phyloP scores from a whole-genome alignment of 225 moss, liverwort and hornwort species.

The Pleurozium schreberi region DNA sequence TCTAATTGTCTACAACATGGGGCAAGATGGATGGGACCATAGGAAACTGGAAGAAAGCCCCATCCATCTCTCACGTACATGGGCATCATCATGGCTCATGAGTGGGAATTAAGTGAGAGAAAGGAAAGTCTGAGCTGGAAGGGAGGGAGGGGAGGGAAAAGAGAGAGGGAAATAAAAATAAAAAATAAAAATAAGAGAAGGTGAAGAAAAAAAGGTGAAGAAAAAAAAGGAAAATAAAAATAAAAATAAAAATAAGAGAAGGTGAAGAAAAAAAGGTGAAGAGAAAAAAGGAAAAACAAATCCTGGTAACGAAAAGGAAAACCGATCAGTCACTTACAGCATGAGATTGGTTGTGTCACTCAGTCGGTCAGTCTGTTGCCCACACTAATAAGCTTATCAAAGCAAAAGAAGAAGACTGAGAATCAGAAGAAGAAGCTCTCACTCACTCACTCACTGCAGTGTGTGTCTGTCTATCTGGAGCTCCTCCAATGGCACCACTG shows the following conservation, averaged over 20 bases:
- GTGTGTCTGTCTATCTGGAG: background rate
- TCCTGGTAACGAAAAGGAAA: background rate
- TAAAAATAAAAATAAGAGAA: too few relatives aligned
- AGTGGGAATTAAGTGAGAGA: background rate
- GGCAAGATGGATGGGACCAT: background rate
- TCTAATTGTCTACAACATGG: background rate
- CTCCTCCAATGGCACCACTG: background rate
- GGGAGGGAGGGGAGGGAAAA: rapidly evolving
- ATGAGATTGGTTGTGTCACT: background rate
- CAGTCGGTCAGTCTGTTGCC: background rate
- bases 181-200: too few relatives aligned
- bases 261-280: background rate
- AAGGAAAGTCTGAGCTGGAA: background rate
- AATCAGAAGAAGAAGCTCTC: background rate
- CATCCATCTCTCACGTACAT: background rate
- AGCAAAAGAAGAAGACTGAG: background rate
- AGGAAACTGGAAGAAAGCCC: background rate
- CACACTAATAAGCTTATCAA: background rate
- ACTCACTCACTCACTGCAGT: too few relatives aligned
- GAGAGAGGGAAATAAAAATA: too few relatives aligned
- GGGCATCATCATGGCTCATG: conserved; percentile 21
- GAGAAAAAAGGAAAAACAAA: background rate
- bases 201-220: background rate
- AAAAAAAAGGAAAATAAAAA: background rate
- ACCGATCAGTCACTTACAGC: background rate